A percentile compares a stretch with the other conserved stretches of the same genome.
Evolutionary conservation across 108 stramenopile species (phyloP).

Genomic region (Skeletonema tropicum): DNA sequence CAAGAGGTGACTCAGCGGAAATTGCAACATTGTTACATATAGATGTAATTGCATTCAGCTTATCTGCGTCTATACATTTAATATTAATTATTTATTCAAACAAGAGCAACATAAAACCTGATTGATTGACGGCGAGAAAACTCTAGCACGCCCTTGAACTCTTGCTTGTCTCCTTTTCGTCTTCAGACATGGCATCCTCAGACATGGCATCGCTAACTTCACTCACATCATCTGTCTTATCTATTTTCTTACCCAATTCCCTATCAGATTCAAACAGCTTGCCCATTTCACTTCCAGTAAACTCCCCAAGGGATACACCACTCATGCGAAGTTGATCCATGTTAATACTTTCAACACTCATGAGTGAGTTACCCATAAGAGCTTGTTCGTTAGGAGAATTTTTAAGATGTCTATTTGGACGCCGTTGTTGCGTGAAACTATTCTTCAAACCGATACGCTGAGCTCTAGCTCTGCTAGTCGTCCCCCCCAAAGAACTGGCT

Average conservation of each 20-base stretch:
- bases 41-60: too few species aligned
- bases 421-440: constrained; percentile 27
- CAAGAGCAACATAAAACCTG: too few species aligned
- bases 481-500: constrained; percentile 3
- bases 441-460: constrained; percentile 25
- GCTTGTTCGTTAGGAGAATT: not conserved
- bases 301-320: constrained; percentile 13
- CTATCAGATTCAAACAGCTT: constrained; percentile 13
- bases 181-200: constrained; percentile 1
- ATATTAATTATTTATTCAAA: too few species aligned
- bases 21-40: too few species aligned
- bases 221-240: constrained; percentile 13
- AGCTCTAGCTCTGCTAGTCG: not conserved
- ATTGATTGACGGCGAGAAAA: not conserved
- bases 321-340: constrained; percentile 38
- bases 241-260: not conserved
- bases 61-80: too few species aligned
- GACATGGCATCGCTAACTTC: not conserved
- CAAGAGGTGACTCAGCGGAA: too few species aligned
- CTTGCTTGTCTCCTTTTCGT: not conserved
- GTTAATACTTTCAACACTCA: constrained; percentile 37
- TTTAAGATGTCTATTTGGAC: constrained; percentile 6
- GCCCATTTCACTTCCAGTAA: constrained; percentile 14
- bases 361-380: constrained; percentile 20
- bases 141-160: not conserved